These are phyloP conservation scores for Lippia alba DNA, from an alignment of 305 asterid species.

Conservation along the genomic window DNA sequence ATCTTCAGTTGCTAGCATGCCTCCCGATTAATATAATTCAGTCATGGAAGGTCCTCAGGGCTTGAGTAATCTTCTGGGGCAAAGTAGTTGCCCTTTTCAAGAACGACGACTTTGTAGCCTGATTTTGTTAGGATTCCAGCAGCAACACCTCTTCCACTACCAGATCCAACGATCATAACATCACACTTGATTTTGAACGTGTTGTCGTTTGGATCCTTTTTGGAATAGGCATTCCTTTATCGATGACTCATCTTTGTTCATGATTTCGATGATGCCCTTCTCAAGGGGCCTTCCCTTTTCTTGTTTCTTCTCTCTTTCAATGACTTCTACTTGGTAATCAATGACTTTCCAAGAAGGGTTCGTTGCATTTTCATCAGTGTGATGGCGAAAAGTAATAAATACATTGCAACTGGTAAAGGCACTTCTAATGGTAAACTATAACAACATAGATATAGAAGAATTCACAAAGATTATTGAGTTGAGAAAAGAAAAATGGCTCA, in stretches of 20 bases:
- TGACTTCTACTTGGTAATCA: slow-evolving; percentile 60
- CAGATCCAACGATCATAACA: slow-evolving; percentile 90
- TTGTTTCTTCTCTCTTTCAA: slow-evolving; percentile 26
- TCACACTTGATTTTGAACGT: slow-evolving; percentile 62
- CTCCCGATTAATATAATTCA: slow-evolving; percentile 76
- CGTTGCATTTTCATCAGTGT: slow-evolving; percentile 67
- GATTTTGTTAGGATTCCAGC: slow-evolving; percentile 80
- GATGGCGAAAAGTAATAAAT: slow-evolving; percentile 34
- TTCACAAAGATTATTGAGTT: too few species aligned
- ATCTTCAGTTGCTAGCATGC: slow-evolving; percentile 61
- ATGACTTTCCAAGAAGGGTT: slow-evolving; percentile 82
- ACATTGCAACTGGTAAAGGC: too few species aligned
- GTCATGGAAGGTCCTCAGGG: slow-evolving; percentile 77
- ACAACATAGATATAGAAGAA: too few species aligned
- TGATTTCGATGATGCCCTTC: slow-evolving; percentile 71
- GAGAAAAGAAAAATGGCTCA: background rate
- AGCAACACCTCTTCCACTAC: slow-evolving; percentile 91
- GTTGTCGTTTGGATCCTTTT: slow-evolving; percentile 49
- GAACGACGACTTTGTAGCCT: slow-evolving; percentile 77
- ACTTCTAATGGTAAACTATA: too few species aligned
- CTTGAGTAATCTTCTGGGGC: slow-evolving; percentile 77
- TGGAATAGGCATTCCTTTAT: slow-evolving; percentile 58
- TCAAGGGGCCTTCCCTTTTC: slow-evolving; percentile 67
- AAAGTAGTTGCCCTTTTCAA: slow-evolving; percentile 88
- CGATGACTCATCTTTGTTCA: slow-evolving; percentile 50